Percentiles rank a stretch among this genome's conserved stretches.
These are phyloP conservation scores for Cyclanthera cordifolia DNA, from an alignment of 306 rosid species.

Conservation along the genomic window DNA sequence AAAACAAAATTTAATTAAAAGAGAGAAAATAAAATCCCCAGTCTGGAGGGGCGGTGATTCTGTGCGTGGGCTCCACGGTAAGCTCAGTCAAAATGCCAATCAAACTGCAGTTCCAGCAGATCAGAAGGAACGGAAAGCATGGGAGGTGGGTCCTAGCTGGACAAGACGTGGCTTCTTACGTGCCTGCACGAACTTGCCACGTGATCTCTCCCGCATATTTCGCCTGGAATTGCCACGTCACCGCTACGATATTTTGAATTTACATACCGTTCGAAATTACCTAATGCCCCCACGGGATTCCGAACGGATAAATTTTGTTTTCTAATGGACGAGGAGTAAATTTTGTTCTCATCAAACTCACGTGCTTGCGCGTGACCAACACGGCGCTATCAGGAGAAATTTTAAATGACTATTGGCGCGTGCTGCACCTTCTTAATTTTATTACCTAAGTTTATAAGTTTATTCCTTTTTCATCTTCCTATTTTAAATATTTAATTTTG, in stretches of 20 bases:
- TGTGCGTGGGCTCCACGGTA: background rate
- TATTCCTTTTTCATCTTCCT: no score
- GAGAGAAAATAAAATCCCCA: no score
- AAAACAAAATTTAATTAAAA: no score
- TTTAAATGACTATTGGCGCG: no score
- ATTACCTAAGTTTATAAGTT: no score
- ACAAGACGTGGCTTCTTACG: constrained; percentile 1
- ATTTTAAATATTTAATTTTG: no score
- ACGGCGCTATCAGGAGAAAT: no score
- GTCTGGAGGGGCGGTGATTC: background rate
- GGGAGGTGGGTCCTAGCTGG: background rate
- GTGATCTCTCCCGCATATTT: background rate
- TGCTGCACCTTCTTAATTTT: no score
- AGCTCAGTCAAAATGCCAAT: background rate
- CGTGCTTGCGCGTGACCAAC: background rate
- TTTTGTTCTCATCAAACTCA: no score
- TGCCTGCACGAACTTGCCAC: constrained; percentile 10
- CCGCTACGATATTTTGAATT: background rate
- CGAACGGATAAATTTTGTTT: background rate
- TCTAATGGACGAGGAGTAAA: background rate
- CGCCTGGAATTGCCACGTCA: constrained; percentile 4
- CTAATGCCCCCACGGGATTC: background rate
- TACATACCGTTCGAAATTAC: background rate
- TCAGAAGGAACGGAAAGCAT: background rate
- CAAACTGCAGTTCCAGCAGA: background rate